phyloP scores from a whole-genome alignment of 768 basidiomycete genomes.

The Pluteus cervinus region DNA sequence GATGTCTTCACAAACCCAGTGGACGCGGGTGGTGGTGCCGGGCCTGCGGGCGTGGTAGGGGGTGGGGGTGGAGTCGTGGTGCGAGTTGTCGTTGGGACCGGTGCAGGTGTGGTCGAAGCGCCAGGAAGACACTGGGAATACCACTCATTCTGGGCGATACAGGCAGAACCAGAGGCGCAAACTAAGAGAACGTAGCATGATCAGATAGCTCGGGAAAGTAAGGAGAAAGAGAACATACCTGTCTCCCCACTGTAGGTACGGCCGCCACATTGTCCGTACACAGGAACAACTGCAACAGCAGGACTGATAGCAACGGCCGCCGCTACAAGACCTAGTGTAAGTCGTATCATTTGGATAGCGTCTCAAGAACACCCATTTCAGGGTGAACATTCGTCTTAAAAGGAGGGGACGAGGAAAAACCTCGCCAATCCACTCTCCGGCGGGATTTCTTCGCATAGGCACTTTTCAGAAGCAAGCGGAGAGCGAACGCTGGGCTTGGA shows the following conservation, averaged over 20 bases:
- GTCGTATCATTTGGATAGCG: no score
- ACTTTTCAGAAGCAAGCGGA: no score
- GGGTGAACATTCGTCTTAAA: no score
- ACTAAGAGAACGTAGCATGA: constrained; percentile 10
- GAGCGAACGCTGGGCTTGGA: no score
- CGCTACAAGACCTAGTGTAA: constrained; percentile 9
- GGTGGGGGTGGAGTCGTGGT: constrained; percentile 5
- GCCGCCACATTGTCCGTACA: constrained; percentile 16
- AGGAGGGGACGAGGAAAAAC: no score
- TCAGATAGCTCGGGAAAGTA: neutral
- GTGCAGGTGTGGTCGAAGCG: constrained; percentile 4
- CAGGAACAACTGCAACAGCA: constrained; percentile 9
- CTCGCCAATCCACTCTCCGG: no score
- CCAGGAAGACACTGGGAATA: constrained; percentile 28
- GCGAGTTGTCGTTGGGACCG: constrained; percentile 7
- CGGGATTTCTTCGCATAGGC: no score
- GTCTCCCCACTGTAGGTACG: constrained; percentile 23
- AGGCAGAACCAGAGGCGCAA: constrained; percentile 24
- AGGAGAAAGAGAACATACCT: constrained; percentile 10
- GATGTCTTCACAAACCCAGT: constrained; percentile 37
- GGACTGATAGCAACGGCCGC: constrained; percentile 8
- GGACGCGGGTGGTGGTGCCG: constrained; percentile 9
- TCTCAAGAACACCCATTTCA: no score
- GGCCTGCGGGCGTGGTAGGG: no score
- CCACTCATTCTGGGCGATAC: constrained; percentile 22